Evolutionary conservation across 352 stramenopile species (phyloP).

Genomic region (Phytophthora colocasiae): DNA sequence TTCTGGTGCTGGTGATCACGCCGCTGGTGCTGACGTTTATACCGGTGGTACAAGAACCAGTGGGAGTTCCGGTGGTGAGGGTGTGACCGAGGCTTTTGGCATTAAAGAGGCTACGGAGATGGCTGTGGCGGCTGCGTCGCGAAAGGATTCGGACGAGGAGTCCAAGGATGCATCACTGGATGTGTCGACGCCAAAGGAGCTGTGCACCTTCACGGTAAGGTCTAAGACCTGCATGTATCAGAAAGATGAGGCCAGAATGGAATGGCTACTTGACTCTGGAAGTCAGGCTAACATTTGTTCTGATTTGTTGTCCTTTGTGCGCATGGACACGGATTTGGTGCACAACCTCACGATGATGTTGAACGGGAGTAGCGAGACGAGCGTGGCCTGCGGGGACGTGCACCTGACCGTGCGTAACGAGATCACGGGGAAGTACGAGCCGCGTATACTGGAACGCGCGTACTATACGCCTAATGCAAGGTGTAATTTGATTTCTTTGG

Average conservation of each 20-base stretch:
- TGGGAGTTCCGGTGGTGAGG: not conserved
- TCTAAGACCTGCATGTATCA: not conserved
- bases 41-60: not conserved
- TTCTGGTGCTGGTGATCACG: no score
- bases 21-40: not conserved
- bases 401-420: constrained; percentile 12
- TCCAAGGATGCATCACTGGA: not conserved
- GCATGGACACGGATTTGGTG: not conserved
- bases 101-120: no score
- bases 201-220: not conserved
- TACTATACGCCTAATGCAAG: constrained; percentile 8
- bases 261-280: constrained; percentile 12
- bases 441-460: constrained; percentile 1
- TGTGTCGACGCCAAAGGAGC: not conserved
- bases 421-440: constrained; percentile 5
- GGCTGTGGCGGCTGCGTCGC: no score
- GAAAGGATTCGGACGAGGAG: no score
- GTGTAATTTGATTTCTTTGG: constrained; percentile 18
- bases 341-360: no score
- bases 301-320: constrained; percentile 16
- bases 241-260: not conserved
- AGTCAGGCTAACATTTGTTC: constrained; percentile 13
- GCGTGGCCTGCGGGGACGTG: not conserved
- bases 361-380: no score
- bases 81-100: not conserved